Conservation (phyloP, 208 protist species). For the Hexamita inflata region DNA sequence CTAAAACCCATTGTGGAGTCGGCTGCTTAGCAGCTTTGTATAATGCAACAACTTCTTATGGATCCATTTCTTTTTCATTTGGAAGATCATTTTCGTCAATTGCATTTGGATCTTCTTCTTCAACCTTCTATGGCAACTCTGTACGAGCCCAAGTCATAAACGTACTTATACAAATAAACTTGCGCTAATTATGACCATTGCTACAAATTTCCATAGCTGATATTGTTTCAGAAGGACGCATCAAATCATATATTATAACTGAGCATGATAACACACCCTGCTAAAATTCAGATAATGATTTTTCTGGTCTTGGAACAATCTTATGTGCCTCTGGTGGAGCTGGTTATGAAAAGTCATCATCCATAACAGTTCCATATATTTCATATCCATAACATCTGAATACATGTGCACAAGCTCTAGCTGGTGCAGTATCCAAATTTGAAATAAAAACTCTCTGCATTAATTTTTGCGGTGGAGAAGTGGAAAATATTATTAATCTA, state of each 20-base stretch:
- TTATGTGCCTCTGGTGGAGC: neutral
- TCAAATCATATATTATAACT: constrained; percentile 15
- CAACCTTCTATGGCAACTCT: neutral
- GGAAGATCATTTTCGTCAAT: neutral
- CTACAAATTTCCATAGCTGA: neutral
- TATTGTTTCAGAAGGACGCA: constrained; percentile 1
- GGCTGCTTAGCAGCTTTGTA: neutral
- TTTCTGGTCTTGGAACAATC: neutral
- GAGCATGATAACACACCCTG: constrained; percentile 9
- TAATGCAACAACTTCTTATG: constrained; percentile 1
- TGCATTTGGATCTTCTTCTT: neutral
- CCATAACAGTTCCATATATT: constrained; percentile 13
- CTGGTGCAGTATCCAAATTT: constrained; percentile 11
- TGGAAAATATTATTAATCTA: no score
- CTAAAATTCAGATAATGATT: neutral
- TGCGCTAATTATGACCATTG: neutral
- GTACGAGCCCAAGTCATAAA: constrained; percentile 25
- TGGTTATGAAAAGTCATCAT: neutral
- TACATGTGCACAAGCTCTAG: constrained; percentile 17
- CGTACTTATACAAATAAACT: neutral
- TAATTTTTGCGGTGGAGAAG: no score
- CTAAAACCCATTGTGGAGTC: constrained; percentile 5
- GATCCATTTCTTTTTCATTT: constrained; percentile 23
- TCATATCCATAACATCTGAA: constrained; percentile 15
- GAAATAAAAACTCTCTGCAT: constrained; percentile 28